These are phyloP conservation scores for Mycena citricolor DNA, from an alignment of 1,284 basidiomycete genomes.

Conservation along the genomic window DNA sequence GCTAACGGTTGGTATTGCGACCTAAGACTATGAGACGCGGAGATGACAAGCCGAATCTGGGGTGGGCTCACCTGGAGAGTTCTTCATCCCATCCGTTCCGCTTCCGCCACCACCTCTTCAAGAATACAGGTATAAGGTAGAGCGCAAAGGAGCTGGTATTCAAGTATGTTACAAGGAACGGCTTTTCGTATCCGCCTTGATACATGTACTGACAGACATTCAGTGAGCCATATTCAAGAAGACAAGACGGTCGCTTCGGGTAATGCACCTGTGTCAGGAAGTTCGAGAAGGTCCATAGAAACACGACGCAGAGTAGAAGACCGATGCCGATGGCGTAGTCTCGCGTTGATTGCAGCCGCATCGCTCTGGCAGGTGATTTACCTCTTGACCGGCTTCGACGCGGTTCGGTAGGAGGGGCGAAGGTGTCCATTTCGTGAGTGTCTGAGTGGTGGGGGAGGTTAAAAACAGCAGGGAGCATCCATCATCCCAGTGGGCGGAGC, in stretches of 20 bases:
- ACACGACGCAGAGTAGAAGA: slow-evolving; percentile 75
- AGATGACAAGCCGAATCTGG: slow-evolving; percentile 14
- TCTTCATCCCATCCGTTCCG: slow-evolving; percentile 19
- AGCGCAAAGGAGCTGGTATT: slow-evolving; percentile 88
- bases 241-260: not conserved
- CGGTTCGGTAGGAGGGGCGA: slow-evolving; percentile 8
- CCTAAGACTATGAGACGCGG: slow-evolving; percentile 1
- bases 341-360: slow-evolving; percentile 14
- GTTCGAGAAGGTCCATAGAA: slow-evolving; percentile 82
- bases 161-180: slow-evolving; percentile 85
- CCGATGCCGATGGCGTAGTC: slow-evolving; percentile 72
- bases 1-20: slow-evolving; percentile 34
- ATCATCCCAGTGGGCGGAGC: no score
- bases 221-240: slow-evolving; percentile 14
- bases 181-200: slow-evolving; percentile 74
- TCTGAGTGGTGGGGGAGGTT: no score
- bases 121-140: slow-evolving; percentile 78
- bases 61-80: slow-evolving; percentile 23
- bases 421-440: slow-evolving; percentile 19
- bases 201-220: slow-evolving; percentile 55
- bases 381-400: slow-evolving; percentile 15
- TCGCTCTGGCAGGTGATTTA: slow-evolving; percentile 6
- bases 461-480: no score
- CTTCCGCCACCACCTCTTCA: slow-evolving; percentile 40
- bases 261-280: slow-evolving; percentile 73